phyloP scores from a whole-genome alignment of 805 yeast species.

The Torulaspora quercuum region DNA sequence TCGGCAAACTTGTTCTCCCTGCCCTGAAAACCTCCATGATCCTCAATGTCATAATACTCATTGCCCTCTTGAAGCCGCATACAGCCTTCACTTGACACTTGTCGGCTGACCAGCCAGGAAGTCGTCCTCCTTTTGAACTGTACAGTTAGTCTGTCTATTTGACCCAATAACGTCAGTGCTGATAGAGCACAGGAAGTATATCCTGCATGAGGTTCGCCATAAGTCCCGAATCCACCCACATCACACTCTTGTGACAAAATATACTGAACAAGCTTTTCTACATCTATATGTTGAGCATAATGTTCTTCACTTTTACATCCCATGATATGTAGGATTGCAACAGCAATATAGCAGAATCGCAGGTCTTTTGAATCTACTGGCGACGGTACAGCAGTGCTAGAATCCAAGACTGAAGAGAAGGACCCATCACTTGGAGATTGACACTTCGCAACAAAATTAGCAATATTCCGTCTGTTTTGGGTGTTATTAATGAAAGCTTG shows the following conservation, averaged over 20 bases:
- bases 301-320: constrained; percentile 28
- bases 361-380: constrained; percentile 61
- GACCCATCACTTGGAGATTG: constrained; percentile 57
- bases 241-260: constrained; percentile 39
- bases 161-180: constrained; percentile 45
- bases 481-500: constrained; percentile 39
- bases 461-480: constrained; percentile 43
- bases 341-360: constrained; percentile 71
- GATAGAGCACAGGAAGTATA: constrained; percentile 81
- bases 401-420: constrained; percentile 47
- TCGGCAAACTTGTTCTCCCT: constrained; percentile 80
- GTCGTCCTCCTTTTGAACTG: constrained; percentile 41
- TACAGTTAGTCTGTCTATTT: constrained; percentile 21
- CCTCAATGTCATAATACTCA: constrained; percentile 44
- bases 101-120: constrained; percentile 64
- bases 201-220: constrained; percentile 79
- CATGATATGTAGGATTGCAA: constrained; percentile 54
- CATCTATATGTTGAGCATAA: constrained; percentile 42
- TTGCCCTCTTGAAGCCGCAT: constrained; percentile 25
- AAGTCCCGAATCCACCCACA: constrained; percentile 71
- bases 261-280: constrained; percentile 39
- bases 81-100: constrained; percentile 36
- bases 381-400: constrained; percentile 32
- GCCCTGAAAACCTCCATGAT: constrained; percentile 81
- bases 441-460: constrained; percentile 54